Evolutionary conservation across 345 rosid species (phyloP), one percentile per base, ranked within the genome.

Genomic region (Populus alba): DNA sequence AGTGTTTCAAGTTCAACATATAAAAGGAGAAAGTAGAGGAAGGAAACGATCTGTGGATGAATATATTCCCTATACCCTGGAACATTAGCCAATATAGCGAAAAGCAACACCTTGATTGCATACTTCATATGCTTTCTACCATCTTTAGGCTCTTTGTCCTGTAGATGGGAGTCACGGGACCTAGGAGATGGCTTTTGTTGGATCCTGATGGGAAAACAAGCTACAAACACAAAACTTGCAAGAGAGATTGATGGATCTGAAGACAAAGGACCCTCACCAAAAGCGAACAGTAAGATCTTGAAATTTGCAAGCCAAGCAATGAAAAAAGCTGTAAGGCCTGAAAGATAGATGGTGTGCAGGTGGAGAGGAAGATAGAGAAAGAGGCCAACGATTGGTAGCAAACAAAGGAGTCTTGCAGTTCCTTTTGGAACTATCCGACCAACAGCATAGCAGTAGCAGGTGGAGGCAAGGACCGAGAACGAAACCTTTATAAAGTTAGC

Each of bases 1-100:
- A 76, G 9, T 25, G 89, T 77, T 61, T 91, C 97, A 1, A 83
- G 6, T 66, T 87, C 89, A 2, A 91, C 70, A 53, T 89, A 88
- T 4, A 78, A 0, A 53, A 87, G 88, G 25, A 86, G 23, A 67
- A 88, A 85, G 41, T 86, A 83, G 12, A 87, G 65, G 23, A 68
- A 74, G 31, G 85, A 69, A 38, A 89, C 37, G 11, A 83, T 43
- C 31, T 81, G 39, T 37, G 74, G 80, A 55, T 88, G 88, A 57
- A 87, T 45, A 31, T 53, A 29, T 0, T 81, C 72, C 20, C 63
- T 86, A 74, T 92, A 88, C 18, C 68, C 66, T 41, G 85, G 88
- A 3, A 71, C 74, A 49, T 72, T 79, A 17, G 88, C 75, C 16
- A 89, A 17, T 12, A 83, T 1, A 47, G 74, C 81, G 27, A 90